Evolutionary conservation across 2,329 filamentous ascomycete species (phyloP).

Genomic region (Periconia macrospinosa): DNA sequence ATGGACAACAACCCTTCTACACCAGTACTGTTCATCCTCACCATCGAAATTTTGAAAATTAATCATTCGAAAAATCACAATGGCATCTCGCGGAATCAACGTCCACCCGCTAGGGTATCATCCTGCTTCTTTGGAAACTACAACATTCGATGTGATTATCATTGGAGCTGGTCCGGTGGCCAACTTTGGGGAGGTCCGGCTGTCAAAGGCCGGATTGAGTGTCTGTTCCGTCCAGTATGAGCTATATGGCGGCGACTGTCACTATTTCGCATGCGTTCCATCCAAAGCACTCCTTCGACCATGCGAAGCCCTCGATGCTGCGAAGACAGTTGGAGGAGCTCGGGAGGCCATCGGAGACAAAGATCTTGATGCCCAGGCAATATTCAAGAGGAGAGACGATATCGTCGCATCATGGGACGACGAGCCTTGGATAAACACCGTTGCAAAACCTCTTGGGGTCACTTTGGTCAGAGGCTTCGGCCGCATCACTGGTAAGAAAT

Average conservation of each 20-base stretch:
- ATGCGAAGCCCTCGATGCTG: constrained; percentile 11
- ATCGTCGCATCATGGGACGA: constrained; percentile 1
- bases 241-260: constrained; percentile 15
- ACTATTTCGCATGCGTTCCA: constrained; percentile 10
- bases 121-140: neutral
- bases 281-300: constrained; percentile 13
- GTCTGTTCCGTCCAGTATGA: constrained; percentile 3
- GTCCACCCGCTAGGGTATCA: neutral
- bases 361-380: constrained; percentile 6
- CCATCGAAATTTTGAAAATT: no score
- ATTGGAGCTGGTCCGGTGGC: neutral
- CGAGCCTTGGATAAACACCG: neutral
- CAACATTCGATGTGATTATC: constrained; percentile 1
- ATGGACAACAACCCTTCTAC: no score
- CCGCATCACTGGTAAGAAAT: constrained; percentile 6
- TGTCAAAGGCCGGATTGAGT: constrained; percentile 1
- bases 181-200: neutral
- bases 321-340: constrained; percentile 9
- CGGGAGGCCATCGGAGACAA: constrained; percentile 2
- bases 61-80: neutral
- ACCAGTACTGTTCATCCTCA: no score
- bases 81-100: neutral
- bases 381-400: constrained; percentile 8
- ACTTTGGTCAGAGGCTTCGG: constrained; percentile 6
- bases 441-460: neutral